These are phyloP conservation scores for Pancytospora epiphaga DNA, from an alignment of 371 early-diverging fungal species.

Conservation along the genomic window DNA sequence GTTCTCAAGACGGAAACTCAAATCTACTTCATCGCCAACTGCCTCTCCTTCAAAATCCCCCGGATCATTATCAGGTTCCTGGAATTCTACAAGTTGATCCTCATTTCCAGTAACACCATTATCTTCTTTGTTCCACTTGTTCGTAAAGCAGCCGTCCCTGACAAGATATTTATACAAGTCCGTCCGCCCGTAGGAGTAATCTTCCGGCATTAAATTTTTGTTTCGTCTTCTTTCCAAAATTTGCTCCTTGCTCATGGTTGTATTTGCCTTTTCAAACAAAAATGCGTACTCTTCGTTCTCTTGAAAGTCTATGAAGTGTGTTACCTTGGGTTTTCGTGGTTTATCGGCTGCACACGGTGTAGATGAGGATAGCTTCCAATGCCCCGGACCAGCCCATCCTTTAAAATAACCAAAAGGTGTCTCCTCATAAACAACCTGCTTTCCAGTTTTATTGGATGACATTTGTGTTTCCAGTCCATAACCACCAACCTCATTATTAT, in stretches of 20 bases:
- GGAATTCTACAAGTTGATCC: background rate
- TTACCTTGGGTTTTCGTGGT: conserved; percentile 40
- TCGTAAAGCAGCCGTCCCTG: conserved; percentile 33
- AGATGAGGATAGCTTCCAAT: conserved; percentile 52
- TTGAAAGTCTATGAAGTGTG: conserved; percentile 46
- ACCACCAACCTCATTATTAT: background rate
- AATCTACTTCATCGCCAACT: background rate
- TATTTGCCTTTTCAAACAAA: conserved; percentile 41
- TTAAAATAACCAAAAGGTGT: conserved; percentile 55
- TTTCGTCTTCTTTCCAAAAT: conserved; percentile 54
- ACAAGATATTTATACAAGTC: conserved; percentile 53
- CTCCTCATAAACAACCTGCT: conserved; percentile 22
- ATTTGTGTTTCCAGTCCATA: conserved; percentile 6
- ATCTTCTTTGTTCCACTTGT: conserved; percentile 1
- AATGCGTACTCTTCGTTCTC: conserved; percentile 10
- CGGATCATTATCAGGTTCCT: background rate
- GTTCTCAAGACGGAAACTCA: conserved; percentile 5
- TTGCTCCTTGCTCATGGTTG: conserved; percentile 28
- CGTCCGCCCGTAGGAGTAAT: conserved; percentile 38
- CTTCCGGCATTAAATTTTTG: conserved; percentile 49
- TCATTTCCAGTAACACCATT: conserved; percentile 14
- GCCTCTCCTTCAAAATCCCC: background rate
- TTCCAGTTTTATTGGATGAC: background rate
- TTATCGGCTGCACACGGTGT: conserved; percentile 11
- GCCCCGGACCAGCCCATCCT: conserved; percentile 58